These are phyloP conservation scores for Rubia tinctorum DNA, from an alignment of 305 asterid genomes.

Conservation along the genomic window DNA sequence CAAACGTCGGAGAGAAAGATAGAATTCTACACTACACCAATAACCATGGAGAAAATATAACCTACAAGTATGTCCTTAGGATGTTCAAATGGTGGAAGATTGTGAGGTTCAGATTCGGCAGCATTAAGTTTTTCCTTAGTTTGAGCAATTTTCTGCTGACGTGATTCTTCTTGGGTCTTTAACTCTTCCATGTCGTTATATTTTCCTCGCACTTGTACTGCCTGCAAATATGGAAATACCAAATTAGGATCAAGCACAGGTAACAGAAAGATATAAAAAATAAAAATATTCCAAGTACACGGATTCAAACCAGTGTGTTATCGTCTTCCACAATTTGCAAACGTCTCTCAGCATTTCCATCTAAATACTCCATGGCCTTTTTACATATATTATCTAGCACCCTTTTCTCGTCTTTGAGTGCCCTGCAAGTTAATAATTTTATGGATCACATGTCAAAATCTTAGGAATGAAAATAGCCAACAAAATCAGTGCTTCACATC, in stretches of 20 bases:
- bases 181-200: conserved; percentile 71
- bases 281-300: conserved; percentile 7
- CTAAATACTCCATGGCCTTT: conserved; percentile 49
- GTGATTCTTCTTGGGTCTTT: conserved; percentile 78
- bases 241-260: not conserved
- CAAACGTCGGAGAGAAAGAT: not conserved
- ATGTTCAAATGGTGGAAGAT: conserved; percentile 63
- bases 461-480: not conserved
- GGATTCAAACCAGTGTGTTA: conserved; percentile 46
- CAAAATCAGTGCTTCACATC: not conserved
- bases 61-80: conserved; percentile 71
- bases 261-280: not conserved
- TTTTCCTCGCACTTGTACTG: conserved; percentile 53
- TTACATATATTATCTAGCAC: conserved; percentile 51
- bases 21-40: conserved; percentile 8
- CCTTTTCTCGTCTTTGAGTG: conserved; percentile 54
- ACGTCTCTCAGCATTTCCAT: conserved; percentile 60
- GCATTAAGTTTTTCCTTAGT: conserved; percentile 68
- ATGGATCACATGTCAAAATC: conserved; percentile 16
- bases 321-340: conserved; percentile 54
- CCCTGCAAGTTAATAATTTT: conserved; percentile 46
- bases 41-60: conserved; percentile 27
- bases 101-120: conserved; percentile 66
- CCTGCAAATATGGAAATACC: conserved; percentile 36
- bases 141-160: conserved; percentile 60